Percentiles rank a stretch among this genome's conserved stretches.
Conservation (phyloP, 306 rosid genomes). For the Fragaria nilgerrensis region DNA sequence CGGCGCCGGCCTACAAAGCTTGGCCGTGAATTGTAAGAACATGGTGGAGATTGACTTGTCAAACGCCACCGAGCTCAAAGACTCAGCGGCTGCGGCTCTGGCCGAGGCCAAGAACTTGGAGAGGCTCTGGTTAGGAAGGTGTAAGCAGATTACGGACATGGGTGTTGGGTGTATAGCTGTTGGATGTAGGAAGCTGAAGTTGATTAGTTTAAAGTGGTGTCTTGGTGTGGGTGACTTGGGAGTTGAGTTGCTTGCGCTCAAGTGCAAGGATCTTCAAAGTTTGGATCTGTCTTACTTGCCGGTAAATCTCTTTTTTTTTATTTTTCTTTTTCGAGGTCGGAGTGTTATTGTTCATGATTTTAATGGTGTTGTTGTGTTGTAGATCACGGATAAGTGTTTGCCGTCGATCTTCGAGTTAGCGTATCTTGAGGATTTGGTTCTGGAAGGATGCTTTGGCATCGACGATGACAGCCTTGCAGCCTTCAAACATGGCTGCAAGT, state of each 20-base stretch:
- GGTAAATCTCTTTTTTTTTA: constrained; percentile 31
- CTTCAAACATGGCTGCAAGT: constrained; percentile 65
- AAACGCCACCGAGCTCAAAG: constrained; percentile 72
- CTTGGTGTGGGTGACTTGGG: constrained; percentile 82
- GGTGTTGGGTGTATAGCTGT: constrained; percentile 93
- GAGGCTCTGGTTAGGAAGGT: constrained; percentile 76
- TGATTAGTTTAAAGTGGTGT: constrained; percentile 82
- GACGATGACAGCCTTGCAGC: constrained; percentile 61
- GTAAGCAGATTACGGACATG: constrained; percentile 73
- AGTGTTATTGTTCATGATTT: background rate
- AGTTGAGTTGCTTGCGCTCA: constrained; percentile 74
- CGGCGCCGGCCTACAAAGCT: constrained; percentile 44
- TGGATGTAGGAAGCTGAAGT: constrained; percentile 70
- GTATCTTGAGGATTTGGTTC: constrained; percentile 76
- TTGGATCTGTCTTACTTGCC: constrained; percentile 89
- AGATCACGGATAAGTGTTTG: constrained; percentile 86
- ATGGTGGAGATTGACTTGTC: constrained; percentile 77
- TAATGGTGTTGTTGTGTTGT: constrained; percentile 17
- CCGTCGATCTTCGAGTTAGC: constrained; percentile 69
- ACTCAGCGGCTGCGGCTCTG: constrained; percentile 57
- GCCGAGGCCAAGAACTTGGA: constrained; percentile 73
- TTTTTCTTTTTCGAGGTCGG: background rate
- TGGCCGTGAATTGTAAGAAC: constrained; percentile 43
- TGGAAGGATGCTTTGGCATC: constrained; percentile 88
- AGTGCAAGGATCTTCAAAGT: constrained; percentile 61